A percentile compares a stretch with the other conserved stretches of the same genome.
Evolutionary conservation across 1,284 basidiomycete species (phyloP).

Genomic region (Termitomyces sp.): DNA sequence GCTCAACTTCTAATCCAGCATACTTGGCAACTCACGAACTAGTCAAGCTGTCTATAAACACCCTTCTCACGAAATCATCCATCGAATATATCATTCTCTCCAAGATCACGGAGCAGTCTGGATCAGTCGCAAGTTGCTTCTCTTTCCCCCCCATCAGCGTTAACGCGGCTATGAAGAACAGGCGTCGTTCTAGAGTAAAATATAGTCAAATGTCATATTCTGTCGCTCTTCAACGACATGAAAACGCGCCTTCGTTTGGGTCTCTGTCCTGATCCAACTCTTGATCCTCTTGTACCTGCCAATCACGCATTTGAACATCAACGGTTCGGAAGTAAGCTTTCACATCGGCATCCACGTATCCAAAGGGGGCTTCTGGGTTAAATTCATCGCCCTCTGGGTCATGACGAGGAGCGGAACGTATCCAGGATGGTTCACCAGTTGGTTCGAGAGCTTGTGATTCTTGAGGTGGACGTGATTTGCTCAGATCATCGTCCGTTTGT

Average conservation of each 20-base stretch:
- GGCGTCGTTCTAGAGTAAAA: slow-evolving; percentile 56
- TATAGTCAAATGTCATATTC: neutral
- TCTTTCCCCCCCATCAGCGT: slow-evolving; percentile 84
- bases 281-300: slow-evolving; percentile 50
- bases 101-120: slow-evolving; percentile 83
- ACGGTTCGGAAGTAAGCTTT: slow-evolving; percentile 90
- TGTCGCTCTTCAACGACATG: neutral
- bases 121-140: slow-evolving; percentile 84
- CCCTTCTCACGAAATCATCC: slow-evolving; percentile 88
- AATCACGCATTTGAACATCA: slow-evolving; percentile 80
- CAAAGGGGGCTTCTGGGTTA: slow-evolving; percentile 78
- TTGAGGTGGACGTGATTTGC: slow-evolving; percentile 17
- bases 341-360: slow-evolving; percentile 80
- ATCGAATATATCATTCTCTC: slow-evolving; percentile 88
- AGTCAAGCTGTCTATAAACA: slow-evolving; percentile 79
- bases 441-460: slow-evolving; percentile 10
- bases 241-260: slow-evolving; percentile 69
- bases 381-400: slow-evolving; percentile 27
- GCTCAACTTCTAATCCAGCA: neutral
- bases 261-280: slow-evolving; percentile 39
- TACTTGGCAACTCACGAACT: slow-evolving; percentile 65
- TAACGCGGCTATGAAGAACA: slow-evolving; percentile 83
- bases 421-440: slow-evolving; percentile 58
- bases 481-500: slow-evolving; percentile 21
- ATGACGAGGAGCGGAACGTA: slow-evolving; percentile 37